Conservation (phyloP, 2,329 filamentous ascomycete species). For the Hortaea sp. region DNA sequence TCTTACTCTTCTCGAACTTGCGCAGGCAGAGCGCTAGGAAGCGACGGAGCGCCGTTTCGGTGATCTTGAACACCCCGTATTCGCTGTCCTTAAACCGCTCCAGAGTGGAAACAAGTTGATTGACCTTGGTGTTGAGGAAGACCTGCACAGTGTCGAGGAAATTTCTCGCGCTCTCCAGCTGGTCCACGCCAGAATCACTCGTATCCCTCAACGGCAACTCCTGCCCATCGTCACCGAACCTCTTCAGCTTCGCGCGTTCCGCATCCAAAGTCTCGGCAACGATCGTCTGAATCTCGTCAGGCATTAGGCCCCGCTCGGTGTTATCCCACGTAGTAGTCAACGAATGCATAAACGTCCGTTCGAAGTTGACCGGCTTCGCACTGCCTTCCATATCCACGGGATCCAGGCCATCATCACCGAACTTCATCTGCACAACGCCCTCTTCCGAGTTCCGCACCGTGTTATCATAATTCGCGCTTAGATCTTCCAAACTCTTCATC, state of each 20-base stretch:
- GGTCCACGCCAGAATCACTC: constrained; percentile 34
- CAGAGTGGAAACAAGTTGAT: constrained; percentile 19
- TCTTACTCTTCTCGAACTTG: constrained; percentile 84
- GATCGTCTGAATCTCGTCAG: constrained; percentile 60
- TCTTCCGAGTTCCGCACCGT: constrained; percentile 87
- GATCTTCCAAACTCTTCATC: constrained; percentile 96
- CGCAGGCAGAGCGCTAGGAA: constrained; percentile 77
- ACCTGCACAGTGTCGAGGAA: constrained; percentile 71
- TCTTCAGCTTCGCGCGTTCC: constrained; percentile 53
- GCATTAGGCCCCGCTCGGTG: constrained; percentile 59
- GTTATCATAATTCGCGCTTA: constrained; percentile 87
- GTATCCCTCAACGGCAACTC: constrained; percentile 58
- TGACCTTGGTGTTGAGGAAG: constrained; percentile 45
- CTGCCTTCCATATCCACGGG: constrained; percentile 96
- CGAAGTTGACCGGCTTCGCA: constrained; percentile 84
- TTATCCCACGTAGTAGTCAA: constrained; percentile 72
- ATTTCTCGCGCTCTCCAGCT: constrained; percentile 63
- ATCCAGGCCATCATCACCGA: constrained; percentile 89
- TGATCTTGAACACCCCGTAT: constrained; percentile 76
- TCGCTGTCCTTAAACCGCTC: constrained; percentile 23
- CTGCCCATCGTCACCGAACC: constrained; percentile 19
- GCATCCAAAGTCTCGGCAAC: constrained; percentile 58
- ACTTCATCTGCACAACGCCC: constrained; percentile 91
- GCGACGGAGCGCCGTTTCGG: constrained; percentile 47
- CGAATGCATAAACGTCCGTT: constrained; percentile 77